Evolutionary conservation across 139 green algal genomes (phyloP), one percentile per base, ranked within the genome.

Genomic region (Coelastrella sp.): DNA sequence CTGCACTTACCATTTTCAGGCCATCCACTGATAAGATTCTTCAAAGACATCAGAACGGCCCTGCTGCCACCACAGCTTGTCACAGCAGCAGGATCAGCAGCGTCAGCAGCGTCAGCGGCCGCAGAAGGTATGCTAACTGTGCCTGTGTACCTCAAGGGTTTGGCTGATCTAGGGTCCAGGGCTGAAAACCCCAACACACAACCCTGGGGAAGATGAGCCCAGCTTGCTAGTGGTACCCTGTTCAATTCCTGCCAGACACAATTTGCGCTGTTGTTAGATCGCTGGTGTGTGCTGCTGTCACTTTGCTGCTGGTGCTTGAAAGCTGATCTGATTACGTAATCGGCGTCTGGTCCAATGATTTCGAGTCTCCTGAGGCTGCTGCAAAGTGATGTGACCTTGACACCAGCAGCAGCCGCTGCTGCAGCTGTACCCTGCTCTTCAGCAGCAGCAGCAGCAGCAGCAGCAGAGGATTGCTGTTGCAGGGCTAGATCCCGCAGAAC

Each of bases 291-390:
- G 80, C 80, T 86, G 80, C 80, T 86, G 80, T 20, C 60, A 58
- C 80, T 86, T 60, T 80, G 83, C 86, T 78, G 73, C 61, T 85
- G 86, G 80, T 84, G 14, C 76, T 19, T 20, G 7, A 88, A 16
- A 20, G n/a, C 83, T 14, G 83, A 20, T 32, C 74, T 77, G n/a
- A 94, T 78, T 19, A 81, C 79, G 1, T 73, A 22, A 13, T 78
- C 85, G 6, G 90, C 88, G 5, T 47, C 22, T 3, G 58, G 74
- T 5, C 92, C 92, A 47, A 92, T 19, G 14, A 94, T 17, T 60
- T 94, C 90, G 0, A 94, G 20, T 5, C 92, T 82, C 5, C 92
- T 83, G 57, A 94, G 83, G 74, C 92, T 84, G 7, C 77, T 23
- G 57, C 90, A 89, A 10, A 88, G 64, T 5, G 82, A 91, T 5